A percentile compares a stretch with the other conserved stretches of the same genome.
Conservation (phyloP, 2,329 filamentous ascomycete genomes). For the Claviceps monticola region DNA sequence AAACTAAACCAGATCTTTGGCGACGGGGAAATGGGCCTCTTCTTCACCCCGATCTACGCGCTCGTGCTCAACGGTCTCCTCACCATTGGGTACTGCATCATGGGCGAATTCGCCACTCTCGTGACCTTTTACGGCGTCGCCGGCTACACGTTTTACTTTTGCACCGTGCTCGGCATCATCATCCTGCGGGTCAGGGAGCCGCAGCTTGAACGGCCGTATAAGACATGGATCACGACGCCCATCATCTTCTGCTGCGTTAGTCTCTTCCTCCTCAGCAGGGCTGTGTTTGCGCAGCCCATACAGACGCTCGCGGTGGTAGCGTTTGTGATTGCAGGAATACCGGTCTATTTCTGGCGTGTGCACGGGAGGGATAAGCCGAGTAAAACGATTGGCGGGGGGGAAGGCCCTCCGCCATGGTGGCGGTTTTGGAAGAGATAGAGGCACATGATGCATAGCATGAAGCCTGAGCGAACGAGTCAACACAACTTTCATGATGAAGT, state of each 20-base stretch:
- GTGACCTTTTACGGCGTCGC: conserved; percentile 97
- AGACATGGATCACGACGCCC: conserved; percentile 91
- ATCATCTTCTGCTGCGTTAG: conserved; percentile 98
- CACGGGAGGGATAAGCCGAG: conserved; percentile 43
- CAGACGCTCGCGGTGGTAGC: conserved; percentile 78
- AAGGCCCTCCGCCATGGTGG: conserved; percentile 33
- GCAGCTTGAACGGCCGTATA: conserved; percentile 76
- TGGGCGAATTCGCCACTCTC: conserved; percentile 83
- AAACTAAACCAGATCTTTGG: conserved; percentile 50
- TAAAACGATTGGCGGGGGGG: conserved; percentile 26
- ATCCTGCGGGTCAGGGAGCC: conserved; percentile 80
- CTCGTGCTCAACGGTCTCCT: conserved; percentile 68
- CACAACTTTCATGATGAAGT: no score
- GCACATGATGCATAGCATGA: no score
- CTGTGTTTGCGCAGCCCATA: conserved; percentile 78
- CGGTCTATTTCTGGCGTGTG: conserved; percentile 81
- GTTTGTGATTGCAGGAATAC: conserved; percentile 73
- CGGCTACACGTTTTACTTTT: conserved; percentile 93
- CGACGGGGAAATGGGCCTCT: conserved; percentile 66
- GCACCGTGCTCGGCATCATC: conserved; percentile 86
- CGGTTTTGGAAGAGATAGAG: conserved; percentile 39
- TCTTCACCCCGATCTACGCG: conserved; percentile 88
- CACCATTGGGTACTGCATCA: conserved; percentile 62
- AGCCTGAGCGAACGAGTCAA: not conserved
- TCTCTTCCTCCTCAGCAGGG: conserved; percentile 75